Percentiles rank a stretch among this genome's conserved stretches.
Conservation (phyloP, 257 asterid species). For the Perilla frutescens region DNA sequence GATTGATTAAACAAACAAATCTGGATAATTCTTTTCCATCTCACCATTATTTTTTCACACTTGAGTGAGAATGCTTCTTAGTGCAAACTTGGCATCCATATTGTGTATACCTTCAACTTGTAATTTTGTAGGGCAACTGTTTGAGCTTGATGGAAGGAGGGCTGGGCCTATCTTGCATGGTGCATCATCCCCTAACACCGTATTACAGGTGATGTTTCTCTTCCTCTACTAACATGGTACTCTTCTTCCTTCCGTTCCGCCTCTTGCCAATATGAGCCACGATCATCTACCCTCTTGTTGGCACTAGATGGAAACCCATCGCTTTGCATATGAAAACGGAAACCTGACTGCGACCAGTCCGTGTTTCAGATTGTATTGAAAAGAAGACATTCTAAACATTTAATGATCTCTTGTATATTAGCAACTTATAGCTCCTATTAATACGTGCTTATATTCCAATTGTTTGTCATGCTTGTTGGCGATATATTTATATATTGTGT, state of each 20-base stretch:
- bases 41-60: neutral
- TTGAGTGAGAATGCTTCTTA: slow-evolving; percentile 2
- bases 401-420: no score
- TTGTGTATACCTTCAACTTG: neutral
- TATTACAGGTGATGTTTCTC: slow-evolving; percentile 59
- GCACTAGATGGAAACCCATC: no score
- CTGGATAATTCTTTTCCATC: no score
- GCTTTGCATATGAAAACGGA: no score
- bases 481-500: neutral
- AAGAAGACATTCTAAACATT: no score
- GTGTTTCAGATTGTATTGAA: no score
- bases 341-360: no score
- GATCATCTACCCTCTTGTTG: no score
- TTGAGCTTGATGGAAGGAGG: slow-evolving; percentile 93
- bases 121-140: slow-evolving; percentile 65
- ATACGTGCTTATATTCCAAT: no score
- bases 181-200: slow-evolving; percentile 63
- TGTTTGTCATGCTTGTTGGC: neutral
- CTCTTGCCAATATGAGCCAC: neutral
- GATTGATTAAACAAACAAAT: neutral
- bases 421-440: no score
- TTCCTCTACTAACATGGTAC: neutral
- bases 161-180: slow-evolving; percentile 87
- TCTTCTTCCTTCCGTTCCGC: neutral
- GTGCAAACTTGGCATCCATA: slow-evolving; percentile 1